Percentiles rank a stretch among this genome's conserved stretches.
Evolutionary conservation across 192 early-diverging fungal genomes (phyloP).

Genomic region (Borealophlyctis nickersoniae): DNA sequence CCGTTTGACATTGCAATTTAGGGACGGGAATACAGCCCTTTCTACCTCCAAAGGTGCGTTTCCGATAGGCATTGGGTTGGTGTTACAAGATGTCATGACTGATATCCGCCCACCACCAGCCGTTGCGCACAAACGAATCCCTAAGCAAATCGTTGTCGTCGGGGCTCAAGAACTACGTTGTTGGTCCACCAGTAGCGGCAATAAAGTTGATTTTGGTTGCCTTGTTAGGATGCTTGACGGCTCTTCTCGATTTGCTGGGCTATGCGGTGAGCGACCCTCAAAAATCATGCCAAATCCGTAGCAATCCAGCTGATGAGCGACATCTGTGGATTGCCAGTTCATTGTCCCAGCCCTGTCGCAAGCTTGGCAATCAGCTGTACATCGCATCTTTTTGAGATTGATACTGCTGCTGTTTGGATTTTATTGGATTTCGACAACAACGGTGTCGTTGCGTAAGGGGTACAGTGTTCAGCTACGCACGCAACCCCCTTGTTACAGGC

Average conservation of each 20-base stretch:
- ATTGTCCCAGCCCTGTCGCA: no score
- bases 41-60: conserved; percentile 34
- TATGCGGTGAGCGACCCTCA: neutral
- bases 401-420: conserved; percentile 71
- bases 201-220: conserved; percentile 14
- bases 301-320: no score
- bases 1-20: no score
- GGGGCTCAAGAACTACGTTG: conserved; percentile 20
- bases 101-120: conserved; percentile 2
- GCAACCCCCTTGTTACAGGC: no score
- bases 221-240: neutral
- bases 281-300: no score
- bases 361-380: neutral
- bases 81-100: neutral
- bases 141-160: neutral
- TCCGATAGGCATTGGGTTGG: conserved; percentile 57
- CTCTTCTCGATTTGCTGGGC: conserved; percentile 2
- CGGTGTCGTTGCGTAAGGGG: conserved; percentile 67
- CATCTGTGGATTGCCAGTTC: no score
- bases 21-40: conserved; percentile 91
- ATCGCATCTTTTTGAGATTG: conserved; percentile 39
- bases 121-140: conserved; percentile 4
- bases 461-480: no score
- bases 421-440: conserved; percentile 64
- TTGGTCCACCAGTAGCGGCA: conserved; percentile 26